Base-by-base conservation (phyloP, 805 yeast genomes). In the Wickerhamiella brachini region DNA sequence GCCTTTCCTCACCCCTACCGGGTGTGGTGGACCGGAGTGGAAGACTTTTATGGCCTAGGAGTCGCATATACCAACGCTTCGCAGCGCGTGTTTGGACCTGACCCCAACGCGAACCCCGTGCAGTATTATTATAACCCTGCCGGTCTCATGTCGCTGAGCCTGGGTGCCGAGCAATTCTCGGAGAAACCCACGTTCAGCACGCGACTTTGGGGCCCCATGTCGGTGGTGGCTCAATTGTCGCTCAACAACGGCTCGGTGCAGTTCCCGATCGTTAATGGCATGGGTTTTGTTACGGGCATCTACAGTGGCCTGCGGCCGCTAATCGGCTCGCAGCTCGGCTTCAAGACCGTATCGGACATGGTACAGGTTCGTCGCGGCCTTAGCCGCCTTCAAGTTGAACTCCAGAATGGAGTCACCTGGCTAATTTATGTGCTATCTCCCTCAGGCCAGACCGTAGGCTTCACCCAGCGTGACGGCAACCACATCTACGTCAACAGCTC, bases 271-370 rank as follows among this genome's bases (percentile, higher is more conserved):
- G 85, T 81, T 10, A 89, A 83, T 65, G 97, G 97, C 51, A 75
- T 75, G 76, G 95, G 95, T 5, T 81, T 85, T 56, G 77, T 85
- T 12, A 82, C 95, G 18, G 85, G 81, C 18, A 65, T 76, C 18
- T 75, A 74, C 54, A 64, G 73, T 56, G 79, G 79, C 4, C 65
- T 78, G 53, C 67, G 71, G 29, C 75, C 81, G 15, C 54, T 62
- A 37, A 56, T 79, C 18, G 67, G 68, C 56, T 68, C 80, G 2
- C 70, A 69, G 49, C 68, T 74, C 45, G 81, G 79, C 5, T 60
- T 79, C 56, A 50, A 58, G 21, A 52, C 71, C 3, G 62, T 78
- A 34, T 60, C 64, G 10, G 51, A 64, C 44, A 70, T 69, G 48
- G 54, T 62, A 18, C 65, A 67, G 12, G 53, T 63, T 3, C 56